These are phyloP conservation scores for Sugiyamaella boreocaroliniensis DNA, from an alignment of 805 yeast genomes.

Conservation along the genomic window DNA sequence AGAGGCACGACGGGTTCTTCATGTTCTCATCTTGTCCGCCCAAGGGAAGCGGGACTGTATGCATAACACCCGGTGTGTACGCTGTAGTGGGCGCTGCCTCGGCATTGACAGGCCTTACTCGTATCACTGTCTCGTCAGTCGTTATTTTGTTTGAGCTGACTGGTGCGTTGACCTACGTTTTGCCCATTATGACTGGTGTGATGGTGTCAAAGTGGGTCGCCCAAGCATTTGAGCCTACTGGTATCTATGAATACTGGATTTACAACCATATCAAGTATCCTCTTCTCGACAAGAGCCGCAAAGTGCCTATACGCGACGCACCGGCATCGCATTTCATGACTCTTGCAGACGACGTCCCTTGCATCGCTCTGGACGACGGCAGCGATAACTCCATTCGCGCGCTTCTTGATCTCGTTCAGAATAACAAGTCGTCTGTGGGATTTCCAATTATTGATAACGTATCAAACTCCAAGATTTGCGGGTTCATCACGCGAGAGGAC, in stretches of 20 bases:
- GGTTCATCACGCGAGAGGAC: conserved; percentile 39
- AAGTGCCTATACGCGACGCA: conserved; percentile 36
- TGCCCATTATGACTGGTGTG: conserved; percentile 82
- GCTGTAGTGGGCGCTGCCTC: conserved; percentile 88
- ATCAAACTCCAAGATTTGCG: conserved; percentile 33
- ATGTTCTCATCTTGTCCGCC: conserved; percentile 38
- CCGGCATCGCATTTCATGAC: conserved; percentile 34
- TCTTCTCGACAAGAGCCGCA: conserved; percentile 37
- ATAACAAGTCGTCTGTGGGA: conserved; percentile 24
- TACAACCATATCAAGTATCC: conserved; percentile 35
- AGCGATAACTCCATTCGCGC: conserved; percentile 23
- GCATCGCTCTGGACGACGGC: conserved; percentile 32
- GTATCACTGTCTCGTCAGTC: conserved; percentile 72
- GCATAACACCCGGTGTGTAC: conserved; percentile 80
- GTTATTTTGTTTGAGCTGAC: conserved; percentile 77
- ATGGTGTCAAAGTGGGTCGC: conserved; percentile 67
- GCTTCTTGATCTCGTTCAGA: not conserved
- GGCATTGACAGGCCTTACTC: conserved; percentile 71
- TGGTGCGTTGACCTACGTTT: conserved; percentile 75
- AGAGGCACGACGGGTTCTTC: conserved; percentile 22
- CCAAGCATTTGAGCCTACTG: conserved; percentile 48
- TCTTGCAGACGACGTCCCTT: conserved; percentile 25
- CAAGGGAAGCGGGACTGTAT: conserved; percentile 32
- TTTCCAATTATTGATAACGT: conserved; percentile 40
- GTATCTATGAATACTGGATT: conserved; percentile 61